Evolutionary conservation across 202 grass and related monocot species (phyloP), one percentile per base, ranked within the genome.

Genomic region (Setaria italica): DNA sequence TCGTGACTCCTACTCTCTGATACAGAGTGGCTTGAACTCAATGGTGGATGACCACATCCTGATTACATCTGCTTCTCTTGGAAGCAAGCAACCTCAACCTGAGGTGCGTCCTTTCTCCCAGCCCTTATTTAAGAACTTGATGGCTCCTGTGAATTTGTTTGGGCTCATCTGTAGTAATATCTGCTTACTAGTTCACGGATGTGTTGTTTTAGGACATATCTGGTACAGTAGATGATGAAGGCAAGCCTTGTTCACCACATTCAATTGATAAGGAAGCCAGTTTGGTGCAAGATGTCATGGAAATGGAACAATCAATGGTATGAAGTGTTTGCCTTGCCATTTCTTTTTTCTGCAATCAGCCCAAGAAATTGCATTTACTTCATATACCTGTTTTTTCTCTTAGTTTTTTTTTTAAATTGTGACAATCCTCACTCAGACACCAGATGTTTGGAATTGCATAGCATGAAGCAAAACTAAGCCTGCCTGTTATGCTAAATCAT

Each of bases 301-400:
- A 78, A 45, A 49, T 37, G 17, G 78, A 78, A 47, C 29, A 82
- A 66, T 58, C 41, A 78, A 43, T 82, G 73, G 72, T 86, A 86
- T 56, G 5, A 29, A 70, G 5, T 17, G 35, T 72, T 33, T 21
- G 17, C 15, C 11, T 39, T 62, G 16, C 17, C 42, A 45, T 9
- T 81, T 76, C 62, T 46, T 46, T 46, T 46, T 46, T 10, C 43
- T 46, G 8, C 43, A 46, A 46, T 46, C 43, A 46, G 39, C 20
- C n/a, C 16, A 11, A 49, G 37, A 39, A 88, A 72, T 17, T 58
- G 58, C 13, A 9, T 51, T 4, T 33, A 15, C 69, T 20, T 39
- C 8, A 9, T 12, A 2, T 45, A 54, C 17, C 17, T 71, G 2
- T 15, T 14, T 50, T 50, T 68, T 30, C 47, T 79, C 46, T 59